Evolutionary conservation across 1,139 yeast genomes (phyloP).

Genomic region (Scheffersomyces illinoinensis): DNA sequence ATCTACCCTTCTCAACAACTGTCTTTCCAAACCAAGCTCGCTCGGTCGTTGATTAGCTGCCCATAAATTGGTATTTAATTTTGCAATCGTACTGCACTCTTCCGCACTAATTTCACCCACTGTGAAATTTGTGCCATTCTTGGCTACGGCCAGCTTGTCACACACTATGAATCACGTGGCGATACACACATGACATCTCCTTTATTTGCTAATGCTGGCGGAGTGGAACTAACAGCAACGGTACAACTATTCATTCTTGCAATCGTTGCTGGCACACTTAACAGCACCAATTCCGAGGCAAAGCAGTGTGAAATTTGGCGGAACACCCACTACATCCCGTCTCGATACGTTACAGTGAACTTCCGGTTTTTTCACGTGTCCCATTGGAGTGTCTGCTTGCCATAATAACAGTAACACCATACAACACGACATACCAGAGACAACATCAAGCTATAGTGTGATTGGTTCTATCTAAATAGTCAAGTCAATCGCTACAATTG

Average conservation of each 20-base stretch:
- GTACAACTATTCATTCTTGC: not conserved
- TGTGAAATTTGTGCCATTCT: not conserved
- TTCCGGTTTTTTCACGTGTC: not conserved
- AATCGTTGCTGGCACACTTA: not conserved
- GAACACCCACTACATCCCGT: not conserved
- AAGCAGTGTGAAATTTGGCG: not conserved
- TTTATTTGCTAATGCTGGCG: not conserved
- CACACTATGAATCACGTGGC: not conserved
- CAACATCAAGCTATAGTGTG: not conserved
- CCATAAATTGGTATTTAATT: not conserved
- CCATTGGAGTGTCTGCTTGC: not conserved
- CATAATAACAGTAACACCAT: not conserved
- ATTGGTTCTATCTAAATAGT: not conserved
- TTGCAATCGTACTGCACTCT: not conserved
- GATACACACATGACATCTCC: not conserved
- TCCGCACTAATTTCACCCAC: not conserved
- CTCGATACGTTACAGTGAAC: not conserved
- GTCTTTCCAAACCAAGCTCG: not conserved
- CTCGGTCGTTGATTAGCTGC: not conserved
- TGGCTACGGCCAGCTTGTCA: not conserved
- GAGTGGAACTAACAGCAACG: not conserved
- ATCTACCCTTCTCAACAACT: too few relatives aligned
- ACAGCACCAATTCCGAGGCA: not conserved
- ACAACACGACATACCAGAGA: not conserved
- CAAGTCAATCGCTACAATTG: not conserved